A percentile compares a stretch with the other conserved stretches of the same genome.
Evolutionary conservation across 768 basidiomycete species (phyloP).

Genomic region (Mycena kentingensis): DNA sequence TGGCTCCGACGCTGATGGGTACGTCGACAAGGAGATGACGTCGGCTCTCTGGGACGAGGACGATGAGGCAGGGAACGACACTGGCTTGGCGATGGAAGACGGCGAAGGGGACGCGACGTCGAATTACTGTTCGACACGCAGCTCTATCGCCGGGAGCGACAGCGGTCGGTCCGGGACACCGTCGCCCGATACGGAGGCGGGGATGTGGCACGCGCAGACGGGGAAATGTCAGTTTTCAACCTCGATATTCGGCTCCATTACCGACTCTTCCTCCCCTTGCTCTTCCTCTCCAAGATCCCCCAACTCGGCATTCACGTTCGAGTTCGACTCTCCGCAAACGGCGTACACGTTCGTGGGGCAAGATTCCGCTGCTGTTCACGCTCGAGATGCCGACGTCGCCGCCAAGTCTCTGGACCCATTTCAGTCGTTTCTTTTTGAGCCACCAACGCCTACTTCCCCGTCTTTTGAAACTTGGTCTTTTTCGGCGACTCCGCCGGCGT

Average conservation of each 20-base stretch:
- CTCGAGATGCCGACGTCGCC: too few relatives aligned
- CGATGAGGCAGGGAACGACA: neutral
- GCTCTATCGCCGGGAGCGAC: slow-evolving; percentile 13
- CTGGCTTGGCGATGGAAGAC: slow-evolving; percentile 54
- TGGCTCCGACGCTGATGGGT: slow-evolving; percentile 40
- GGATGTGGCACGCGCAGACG: slow-evolving; percentile 17
- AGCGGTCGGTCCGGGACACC: slow-evolving; percentile 19
- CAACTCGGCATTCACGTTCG: neutral
- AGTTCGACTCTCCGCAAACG: slow-evolving; percentile 4
- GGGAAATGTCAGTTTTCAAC: slow-evolving; percentile 22
- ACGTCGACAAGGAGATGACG: slow-evolving; percentile 55
- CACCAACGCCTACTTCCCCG: slow-evolving; percentile 25
- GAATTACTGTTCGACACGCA: slow-evolving; percentile 15
- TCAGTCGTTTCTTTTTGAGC: slow-evolving; percentile 24
- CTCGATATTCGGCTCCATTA: slow-evolving; percentile 14
- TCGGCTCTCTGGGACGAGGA: slow-evolving; percentile 38
- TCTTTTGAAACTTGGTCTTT: slow-evolving; percentile 26
- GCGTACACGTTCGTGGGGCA: neutral
- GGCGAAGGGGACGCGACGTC: slow-evolving; percentile 41
- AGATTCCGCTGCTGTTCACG: too few relatives aligned
- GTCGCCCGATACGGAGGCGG: slow-evolving; percentile 19
- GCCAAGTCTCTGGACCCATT: slow-evolving; percentile 17
- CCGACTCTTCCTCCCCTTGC: slow-evolving; percentile 18
- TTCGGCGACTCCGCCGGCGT: slow-evolving; percentile 16
- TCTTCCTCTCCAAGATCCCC: slow-evolving; percentile 15